Evolutionary conservation across 495 filamentous ascomycete genomes (phyloP).

Genomic region (Pseudevernia furfuracea): DNA sequence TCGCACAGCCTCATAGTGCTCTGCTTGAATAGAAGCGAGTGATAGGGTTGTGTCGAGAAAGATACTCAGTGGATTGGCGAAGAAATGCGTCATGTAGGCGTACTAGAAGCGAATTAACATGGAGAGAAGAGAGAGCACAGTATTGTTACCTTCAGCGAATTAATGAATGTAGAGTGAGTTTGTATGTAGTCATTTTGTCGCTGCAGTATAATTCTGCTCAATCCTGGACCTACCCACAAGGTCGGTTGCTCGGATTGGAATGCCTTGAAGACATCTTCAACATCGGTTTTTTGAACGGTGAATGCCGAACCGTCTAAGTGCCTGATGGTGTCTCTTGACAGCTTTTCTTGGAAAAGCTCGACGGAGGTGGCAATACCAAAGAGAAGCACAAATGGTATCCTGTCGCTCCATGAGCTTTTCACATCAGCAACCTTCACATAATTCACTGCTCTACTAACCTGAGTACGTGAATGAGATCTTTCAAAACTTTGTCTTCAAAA

Average conservation of each 20-base stretch:
- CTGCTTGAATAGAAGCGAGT: slow-evolving; percentile 29
- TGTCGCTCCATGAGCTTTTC: slow-evolving; percentile 70
- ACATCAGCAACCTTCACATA: slow-evolving; percentile 16
- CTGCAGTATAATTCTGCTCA: slow-evolving; percentile 57
- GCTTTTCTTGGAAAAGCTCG: slow-evolving; percentile 76
- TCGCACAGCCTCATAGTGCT: slow-evolving; percentile 68
- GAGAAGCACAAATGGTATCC: slow-evolving; percentile 81
- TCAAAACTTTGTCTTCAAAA: slow-evolving; percentile 72
- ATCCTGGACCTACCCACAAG: slow-evolving; percentile 62
- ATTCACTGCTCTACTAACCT: slow-evolving; percentile 45
- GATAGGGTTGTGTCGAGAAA: slow-evolving; percentile 42
- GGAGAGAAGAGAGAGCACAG: neutral
- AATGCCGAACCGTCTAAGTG: slow-evolving; percentile 71
- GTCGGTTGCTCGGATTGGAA: slow-evolving; percentile 46
- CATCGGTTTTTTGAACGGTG: slow-evolving; percentile 66
- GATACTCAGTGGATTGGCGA: slow-evolving; percentile 77
- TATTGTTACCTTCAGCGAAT: slow-evolving; percentile 62
- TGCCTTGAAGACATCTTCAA: slow-evolving; percentile 71
- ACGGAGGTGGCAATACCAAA: slow-evolving; percentile 88
- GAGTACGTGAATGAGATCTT: slow-evolving; percentile 70
- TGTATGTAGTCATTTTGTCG: slow-evolving; percentile 80
- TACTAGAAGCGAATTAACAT: slow-evolving; percentile 48
- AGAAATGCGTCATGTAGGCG: slow-evolving; percentile 93
- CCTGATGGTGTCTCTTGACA: slow-evolving; percentile 66
- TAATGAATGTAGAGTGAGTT: slow-evolving; percentile 71